Evolutionary conservation across 331 rosid species (phyloP).

Genomic region (Ulmus americana): DNA sequence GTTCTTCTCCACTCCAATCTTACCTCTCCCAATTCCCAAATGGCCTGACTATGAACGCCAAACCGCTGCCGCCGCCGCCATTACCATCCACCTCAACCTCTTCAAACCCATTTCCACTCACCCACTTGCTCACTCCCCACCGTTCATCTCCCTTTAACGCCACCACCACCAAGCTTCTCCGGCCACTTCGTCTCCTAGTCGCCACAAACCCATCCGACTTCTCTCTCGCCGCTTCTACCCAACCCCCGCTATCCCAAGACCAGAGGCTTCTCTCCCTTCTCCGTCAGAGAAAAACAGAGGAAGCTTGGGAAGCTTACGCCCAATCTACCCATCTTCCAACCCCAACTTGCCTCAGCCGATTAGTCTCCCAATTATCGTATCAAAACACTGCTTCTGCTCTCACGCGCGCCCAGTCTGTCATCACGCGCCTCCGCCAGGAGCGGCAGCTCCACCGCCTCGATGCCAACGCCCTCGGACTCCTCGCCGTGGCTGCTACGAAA

Average conservation of each 20-base stretch:
- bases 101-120: conserved; percentile 22
- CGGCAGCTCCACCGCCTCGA: conserved; percentile 89
- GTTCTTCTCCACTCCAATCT: background rate
- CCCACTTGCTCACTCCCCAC: conserved; percentile 31
- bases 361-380: conserved; percentile 64
- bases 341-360: conserved; percentile 80
- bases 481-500: conserved; percentile 70
- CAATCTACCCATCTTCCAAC: conserved; percentile 50
- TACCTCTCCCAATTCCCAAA: conserved; percentile 15
- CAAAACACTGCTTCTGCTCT: conserved; percentile 47
- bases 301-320: conserved; percentile 73
- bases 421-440: conserved; percentile 94
- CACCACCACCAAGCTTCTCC: conserved; percentile 18
- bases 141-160: conserved; percentile 24
- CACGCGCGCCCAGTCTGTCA: conserved; percentile 81
- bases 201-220: conserved; percentile 34
- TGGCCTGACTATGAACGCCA: conserved; percentile 62
- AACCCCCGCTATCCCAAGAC: conserved; percentile 35
- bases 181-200: conserved; percentile 20
- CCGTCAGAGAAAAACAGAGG: conserved; percentile 75
- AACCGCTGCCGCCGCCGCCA: conserved; percentile 24
- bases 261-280: conserved; percentile 54
- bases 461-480: conserved; percentile 81
- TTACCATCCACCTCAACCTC: conserved; percentile 29
- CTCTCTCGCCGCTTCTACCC: conserved; percentile 24